These are phyloP conservation scores for Chaetomiaceae sp. DNA, from an alignment of 2,329 filamentous ascomycete species.

Conservation along the genomic window DNA sequence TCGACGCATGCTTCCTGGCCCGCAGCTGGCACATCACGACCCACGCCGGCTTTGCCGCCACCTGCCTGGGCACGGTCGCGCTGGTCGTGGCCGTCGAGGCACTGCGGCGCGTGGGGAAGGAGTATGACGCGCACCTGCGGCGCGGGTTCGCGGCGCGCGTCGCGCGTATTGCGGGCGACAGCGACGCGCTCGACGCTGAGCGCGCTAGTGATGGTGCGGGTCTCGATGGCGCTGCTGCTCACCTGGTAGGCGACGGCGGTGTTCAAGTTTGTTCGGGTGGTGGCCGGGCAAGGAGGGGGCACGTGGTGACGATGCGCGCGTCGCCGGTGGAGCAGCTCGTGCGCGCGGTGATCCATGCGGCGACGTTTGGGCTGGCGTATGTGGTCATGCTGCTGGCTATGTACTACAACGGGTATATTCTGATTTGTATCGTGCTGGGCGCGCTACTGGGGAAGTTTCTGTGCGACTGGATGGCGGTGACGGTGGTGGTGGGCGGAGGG, in stretches of 20 bases:
- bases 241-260: background rate
- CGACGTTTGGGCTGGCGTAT: conserved; percentile 38
- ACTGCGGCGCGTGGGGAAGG: conserved; percentile 36
- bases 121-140: conserved; percentile 37
- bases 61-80: conserved; percentile 39
- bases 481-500: conserved; percentile 29
- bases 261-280: background rate
- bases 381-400: conserved; percentile 41
- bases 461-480: conserved; percentile 46
- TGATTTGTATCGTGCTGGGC: conserved; percentile 41
- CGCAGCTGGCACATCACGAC: conserved; percentile 36
- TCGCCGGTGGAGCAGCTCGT: conserved; percentile 36
- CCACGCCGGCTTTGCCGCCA: conserved; percentile 37
- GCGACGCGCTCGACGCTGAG: conserved; percentile 10
- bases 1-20: conserved; percentile 38
- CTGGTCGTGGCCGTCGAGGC: conserved; percentile 36
- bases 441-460: conserved; percentile 47
- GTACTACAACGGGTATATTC: conserved; percentile 42
- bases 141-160: conserved; percentile 34
- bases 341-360: conserved; percentile 34
- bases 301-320: conserved; percentile 32
- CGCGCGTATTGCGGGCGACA: conserved; percentile 21
- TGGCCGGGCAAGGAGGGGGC: background rate
- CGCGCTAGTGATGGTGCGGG: conserved; percentile 12
- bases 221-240: conserved; percentile 8